Conservation (phyloP, 192 early-diverging fungal species). For the Rhizophlyctis rosea region DNA sequence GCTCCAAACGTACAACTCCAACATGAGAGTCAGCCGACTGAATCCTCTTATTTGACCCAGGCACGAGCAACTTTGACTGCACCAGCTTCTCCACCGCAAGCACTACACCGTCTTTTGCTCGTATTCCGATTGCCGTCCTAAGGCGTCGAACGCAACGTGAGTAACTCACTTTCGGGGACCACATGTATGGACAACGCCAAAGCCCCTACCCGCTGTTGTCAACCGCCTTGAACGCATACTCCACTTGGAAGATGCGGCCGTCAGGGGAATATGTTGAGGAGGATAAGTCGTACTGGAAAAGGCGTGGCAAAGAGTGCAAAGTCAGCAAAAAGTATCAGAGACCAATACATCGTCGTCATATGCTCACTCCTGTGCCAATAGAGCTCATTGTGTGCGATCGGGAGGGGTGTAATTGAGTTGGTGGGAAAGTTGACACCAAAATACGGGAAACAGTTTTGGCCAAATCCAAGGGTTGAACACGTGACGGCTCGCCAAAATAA, state of each 20-base stretch:
- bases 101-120: conserved; percentile 92
- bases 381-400: conserved; percentile 67
- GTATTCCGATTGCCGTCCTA: conserved; percentile 91
- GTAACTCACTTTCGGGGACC: neutral
- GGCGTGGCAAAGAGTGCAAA: neutral
- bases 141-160: neutral
- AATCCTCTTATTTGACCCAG: conserved; percentile 90
- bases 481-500: too few relatives aligned
- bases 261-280: conserved; percentile 99
- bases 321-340: neutral
- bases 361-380: conserved; percentile 85
- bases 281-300: conserved; percentile 83
- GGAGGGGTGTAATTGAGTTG: too few relatives aligned
- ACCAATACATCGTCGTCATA: neutral
- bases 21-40: conserved; percentile 87
- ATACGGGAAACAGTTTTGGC: too few relatives aligned
- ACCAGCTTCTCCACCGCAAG: conserved; percentile 95
- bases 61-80: conserved; percentile 90
- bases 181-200: conserved; percentile 7
- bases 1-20: conserved; percentile 68
- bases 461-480: too few relatives aligned
- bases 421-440: too few relatives aligned
- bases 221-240: conserved; percentile 97
- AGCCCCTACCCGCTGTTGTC: conserved; percentile 98
- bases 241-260: conserved; percentile 98